These are phyloP conservation scores for Austroboletus sp. DNA, from an alignment of 1,284 basidiomycete genomes.

Conservation along the genomic window DNA sequence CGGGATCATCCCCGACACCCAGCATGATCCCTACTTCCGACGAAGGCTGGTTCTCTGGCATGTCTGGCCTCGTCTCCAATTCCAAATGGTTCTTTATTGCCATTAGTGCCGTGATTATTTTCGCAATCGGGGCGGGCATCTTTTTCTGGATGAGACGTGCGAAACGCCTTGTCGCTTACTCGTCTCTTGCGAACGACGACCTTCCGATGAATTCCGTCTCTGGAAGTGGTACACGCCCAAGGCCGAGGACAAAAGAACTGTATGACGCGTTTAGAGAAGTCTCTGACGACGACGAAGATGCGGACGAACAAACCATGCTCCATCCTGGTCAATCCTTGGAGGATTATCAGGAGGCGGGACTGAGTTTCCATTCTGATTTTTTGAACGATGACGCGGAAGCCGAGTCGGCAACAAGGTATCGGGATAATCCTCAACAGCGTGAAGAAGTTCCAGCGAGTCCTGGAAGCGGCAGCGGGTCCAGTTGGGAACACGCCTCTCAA, in stretches of 20 bases:
- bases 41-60: slow-evolving; percentile 81
- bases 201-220: slow-evolving; percentile 64
- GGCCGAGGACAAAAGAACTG: slow-evolving; percentile 67
- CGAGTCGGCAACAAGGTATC: slow-evolving; percentile 43
- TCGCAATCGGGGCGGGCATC: slow-evolving; percentile 58
- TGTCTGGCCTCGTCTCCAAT: slow-evolving; percentile 68
- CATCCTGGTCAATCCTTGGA: slow-evolving; percentile 26
- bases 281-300: slow-evolving; percentile 69
- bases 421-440: slow-evolving; percentile 49
- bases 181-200: slow-evolving; percentile 65
- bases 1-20: slow-evolving; percentile 37
- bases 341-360: slow-evolving; percentile 19
- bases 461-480: slow-evolving; percentile 46
- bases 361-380: slow-evolving; percentile 58
- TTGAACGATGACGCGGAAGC: slow-evolving; percentile 51
- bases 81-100: slow-evolving; percentile 85
- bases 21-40: slow-evolving; percentile 57
- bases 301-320: slow-evolving; percentile 60
- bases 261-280: slow-evolving; percentile 90
- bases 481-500: slow-evolving; percentile 68
- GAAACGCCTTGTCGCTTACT: slow-evolving; percentile 53
- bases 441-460: slow-evolving; percentile 37
- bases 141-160: slow-evolving; percentile 66
- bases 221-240: slow-evolving; percentile 31
- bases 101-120: slow-evolving; percentile 60